These are phyloP conservation scores for Collybia mongolica DNA, from an alignment of 768 basidiomycete genomes.

Conservation along the genomic window DNA sequence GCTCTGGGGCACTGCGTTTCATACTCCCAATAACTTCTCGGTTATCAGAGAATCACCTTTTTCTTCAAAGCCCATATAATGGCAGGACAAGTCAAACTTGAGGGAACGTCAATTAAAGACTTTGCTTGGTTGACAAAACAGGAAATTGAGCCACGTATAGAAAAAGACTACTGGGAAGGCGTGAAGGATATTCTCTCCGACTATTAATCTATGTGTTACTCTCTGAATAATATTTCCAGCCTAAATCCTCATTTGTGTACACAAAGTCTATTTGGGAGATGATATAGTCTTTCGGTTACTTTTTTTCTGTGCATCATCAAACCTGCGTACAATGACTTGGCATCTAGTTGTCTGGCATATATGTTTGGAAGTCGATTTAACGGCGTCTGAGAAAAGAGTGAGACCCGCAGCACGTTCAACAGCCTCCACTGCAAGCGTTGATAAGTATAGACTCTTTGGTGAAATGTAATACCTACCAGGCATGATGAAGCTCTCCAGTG, in stretches of 20 bases:
- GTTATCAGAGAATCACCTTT: constrained; percentile 67
- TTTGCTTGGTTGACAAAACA: constrained; percentile 96
- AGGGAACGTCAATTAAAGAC: constrained; percentile 54
- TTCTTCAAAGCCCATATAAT: constrained; percentile 95
- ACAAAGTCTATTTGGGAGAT: constrained; percentile 38
- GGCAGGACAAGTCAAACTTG: constrained; percentile 75
- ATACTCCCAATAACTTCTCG: not conserved
- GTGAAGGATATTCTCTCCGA: constrained; percentile 84
- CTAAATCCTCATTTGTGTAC: not conserved
- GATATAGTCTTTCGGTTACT: constrained; percentile 51
- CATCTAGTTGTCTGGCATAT: constrained; percentile 91
- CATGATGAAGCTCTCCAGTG: constrained; percentile 77
- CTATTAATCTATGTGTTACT: constrained; percentile 30
- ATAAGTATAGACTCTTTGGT: not conserved
- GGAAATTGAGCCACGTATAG: constrained; percentile 76
- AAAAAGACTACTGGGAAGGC: constrained; percentile 68
- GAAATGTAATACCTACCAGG: constrained; percentile 54
- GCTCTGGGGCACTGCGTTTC: not conserved
- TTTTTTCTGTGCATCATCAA: constrained; percentile 87
- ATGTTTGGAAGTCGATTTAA: constrained; percentile 76
- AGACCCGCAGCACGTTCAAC: constrained; percentile 92
- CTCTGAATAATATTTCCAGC: constrained; percentile 6
- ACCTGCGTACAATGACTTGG: constrained; percentile 81
- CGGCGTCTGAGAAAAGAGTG: constrained; percentile 76
- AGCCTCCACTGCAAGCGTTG: constrained; percentile 64